Percentiles rank a stretch among this genome's conserved stretches.
Evolutionary conservation across 305 asterid species (phyloP).

Genomic region (Fraxinus xanthoxyloides): DNA sequence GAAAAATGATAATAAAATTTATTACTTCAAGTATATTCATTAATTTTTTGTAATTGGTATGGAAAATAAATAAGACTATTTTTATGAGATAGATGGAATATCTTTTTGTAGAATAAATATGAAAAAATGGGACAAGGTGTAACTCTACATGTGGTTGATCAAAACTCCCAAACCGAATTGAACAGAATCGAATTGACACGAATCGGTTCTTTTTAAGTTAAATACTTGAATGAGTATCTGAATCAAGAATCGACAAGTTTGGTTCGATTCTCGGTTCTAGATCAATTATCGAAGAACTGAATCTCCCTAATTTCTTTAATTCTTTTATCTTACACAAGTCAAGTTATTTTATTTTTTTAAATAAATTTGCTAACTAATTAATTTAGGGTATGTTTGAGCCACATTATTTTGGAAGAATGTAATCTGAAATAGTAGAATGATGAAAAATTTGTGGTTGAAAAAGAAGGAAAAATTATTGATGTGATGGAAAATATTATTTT

Average conservation of each 20-base stretch:
- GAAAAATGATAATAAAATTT: not conserved
- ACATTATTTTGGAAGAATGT: too few relatives aligned
- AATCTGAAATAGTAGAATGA: too few relatives aligned
- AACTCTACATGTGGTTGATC: not conserved
- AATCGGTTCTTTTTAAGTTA: not conserved
- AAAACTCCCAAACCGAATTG: too few relatives aligned
- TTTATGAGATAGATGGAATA: not conserved
- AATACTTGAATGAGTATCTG: too few relatives aligned
- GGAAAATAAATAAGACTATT: not conserved
- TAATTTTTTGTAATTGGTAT: not conserved
- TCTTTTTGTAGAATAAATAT: not conserved
- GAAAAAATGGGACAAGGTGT: not conserved
- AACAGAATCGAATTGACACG: too few relatives aligned
- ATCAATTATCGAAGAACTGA: too few relatives aligned
- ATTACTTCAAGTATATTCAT: not conserved
- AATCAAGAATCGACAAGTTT: not conserved
- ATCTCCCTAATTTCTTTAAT: not conserved
- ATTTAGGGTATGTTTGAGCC: too few relatives aligned
- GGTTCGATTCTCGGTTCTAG: not conserved
- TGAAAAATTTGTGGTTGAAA: too few relatives aligned
- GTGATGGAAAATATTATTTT: too few relatives aligned
- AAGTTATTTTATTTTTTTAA: too few relatives aligned
- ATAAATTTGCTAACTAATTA: not conserved
- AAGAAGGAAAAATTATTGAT: too few relatives aligned
- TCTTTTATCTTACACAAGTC: not conserved